phyloP scores from a whole-genome alignment of 192 early-diverging fungal species.

The Neocallimastix lanati region DNA sequence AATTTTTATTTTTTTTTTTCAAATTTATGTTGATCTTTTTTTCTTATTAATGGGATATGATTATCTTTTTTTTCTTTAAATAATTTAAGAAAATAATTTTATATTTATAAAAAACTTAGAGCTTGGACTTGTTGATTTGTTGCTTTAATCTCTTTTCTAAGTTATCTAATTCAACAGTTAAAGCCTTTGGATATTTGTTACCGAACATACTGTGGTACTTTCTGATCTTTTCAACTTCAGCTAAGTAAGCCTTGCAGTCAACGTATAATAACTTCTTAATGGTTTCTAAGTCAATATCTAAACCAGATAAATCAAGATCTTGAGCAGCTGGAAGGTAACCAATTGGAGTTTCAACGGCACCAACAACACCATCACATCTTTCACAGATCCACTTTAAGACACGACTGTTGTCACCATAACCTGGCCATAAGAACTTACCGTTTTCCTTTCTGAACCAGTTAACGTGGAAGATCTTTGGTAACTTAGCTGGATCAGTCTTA shows the following conservation, averaged over 20 bases:
- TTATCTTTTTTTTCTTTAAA: too few relatives aligned
- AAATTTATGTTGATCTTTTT: too few relatives aligned
- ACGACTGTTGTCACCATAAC: slow-evolving; percentile 10
- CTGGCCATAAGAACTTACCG: slow-evolving; percentile 8
- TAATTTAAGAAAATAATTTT: not conserved
- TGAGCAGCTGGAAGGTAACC: slow-evolving; percentile 4
- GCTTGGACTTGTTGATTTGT: not conserved
- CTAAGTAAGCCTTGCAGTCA: not conserved
- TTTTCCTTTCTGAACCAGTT: slow-evolving; percentile 5
- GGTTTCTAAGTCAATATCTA: not conserved
- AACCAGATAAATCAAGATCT: slow-evolving; percentile 4
- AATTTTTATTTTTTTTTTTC: too few relatives aligned
- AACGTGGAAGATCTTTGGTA: slow-evolving; percentile 9
- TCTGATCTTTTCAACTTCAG: not conserved
- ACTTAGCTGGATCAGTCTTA: slow-evolving; percentile 1
- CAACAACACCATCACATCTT: slow-evolving; percentile 1
- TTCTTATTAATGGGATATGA: too few relatives aligned
- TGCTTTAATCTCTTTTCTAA: not conserved
- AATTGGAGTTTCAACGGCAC: slow-evolving; percentile 4
- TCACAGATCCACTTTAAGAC: slow-evolving; percentile 6
- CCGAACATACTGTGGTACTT: not conserved
- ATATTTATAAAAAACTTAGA: not conserved
- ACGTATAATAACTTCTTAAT: not conserved
- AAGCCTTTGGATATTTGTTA: not conserved
- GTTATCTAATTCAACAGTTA: not conserved